Base-by-base conservation (phyloP, 257 asterid species). In the Nicotiana tomentosiformis region DNA sequence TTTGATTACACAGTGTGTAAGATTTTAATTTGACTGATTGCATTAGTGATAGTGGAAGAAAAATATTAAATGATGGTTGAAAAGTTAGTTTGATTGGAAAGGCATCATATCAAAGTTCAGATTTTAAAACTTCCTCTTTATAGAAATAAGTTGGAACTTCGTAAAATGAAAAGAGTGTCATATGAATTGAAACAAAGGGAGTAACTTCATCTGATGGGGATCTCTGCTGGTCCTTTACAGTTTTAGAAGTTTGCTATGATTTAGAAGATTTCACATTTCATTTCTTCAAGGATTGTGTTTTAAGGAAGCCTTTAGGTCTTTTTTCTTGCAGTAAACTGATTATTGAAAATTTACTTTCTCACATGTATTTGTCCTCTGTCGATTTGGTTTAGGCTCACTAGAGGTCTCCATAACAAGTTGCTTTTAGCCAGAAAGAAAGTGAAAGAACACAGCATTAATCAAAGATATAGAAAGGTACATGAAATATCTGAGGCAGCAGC, bases 401-500 rank as follows among this genome's bases (percentile, higher is more conserved):
- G 85, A 88, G 86, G 89, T 80, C 97, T 96, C 81, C 91, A 91
- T 84, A 86, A 86, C 62, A 89, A 87, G 77, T 89, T 96, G 81
- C 79, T 82, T 33, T 77, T 77, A 67, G 58, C 98, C 83, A 84
- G 81, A 83, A 89, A 88, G 85, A 90, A 90, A 84, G 84, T 96
- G 78, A 81, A 20, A 81, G 92, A 91, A 86, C 91, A 92, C 67
- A 85, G 87, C 46, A 81, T 79, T 78, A 82, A 87, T 83, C 93
- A 91, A 88, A 90, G 90, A 86, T 80, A 84, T 82, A 79, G 87
- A 80, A 92, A 92, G 90, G 87, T 87, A 85, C 91, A 89, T 82
- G 97, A 94, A 86, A 85, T 92, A 80, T 86, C 89, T 7, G 81
- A 91, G 82, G 88, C 89, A 76, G 98, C 97, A 82, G 93, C 95